Base-by-base conservation (phyloP, 2,329 filamentous ascomycete species). In the Curvularia lunata region DNA sequence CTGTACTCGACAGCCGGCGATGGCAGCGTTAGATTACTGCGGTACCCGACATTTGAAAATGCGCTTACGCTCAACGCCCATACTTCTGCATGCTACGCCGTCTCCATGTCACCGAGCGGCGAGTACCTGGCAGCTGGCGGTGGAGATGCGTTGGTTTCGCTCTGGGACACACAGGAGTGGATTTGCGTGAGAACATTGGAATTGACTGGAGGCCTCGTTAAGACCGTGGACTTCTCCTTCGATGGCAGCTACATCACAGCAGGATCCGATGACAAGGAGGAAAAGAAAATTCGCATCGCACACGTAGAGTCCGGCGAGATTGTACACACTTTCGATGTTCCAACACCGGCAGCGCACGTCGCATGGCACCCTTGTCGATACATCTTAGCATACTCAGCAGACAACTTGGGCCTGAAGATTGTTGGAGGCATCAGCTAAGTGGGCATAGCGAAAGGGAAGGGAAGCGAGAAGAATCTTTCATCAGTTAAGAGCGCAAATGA, bases 121-220 rank as follows among this genome's bases (percentile, higher is more conserved):
- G 83, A 86, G 41, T 90, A 88, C 70, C 80, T 94, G 43, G 91
- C 91, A 0, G 90, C 89, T 0, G 91, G 90, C 28, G 90, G 89
- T 9, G 86, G 87, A 9, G 91, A 94, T 69, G 89, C 88, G 1
- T 84, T 91, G 49, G 89, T 93, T 64, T 83, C 88, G 5, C 80
- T 94, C 3, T 94, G 90, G 88, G 90, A 93, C 68, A 92, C 90
- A 3, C 83, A 83, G 40, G 87, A 91, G 64, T 92, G 90, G 89
- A 86, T 91, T 54, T 92, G 90, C 70, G 84, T 88, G 68, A 84
- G 88, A 59, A 91, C 89, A 1, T 81, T 92, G 41, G 86, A 86
- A 34, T 83, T 85, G 66, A 89, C 91, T 80, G 82, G 84, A 9
- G 88, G 88, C 1, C 86, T 89, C 3, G 87, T 93, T 27, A 84